Evolutionary conservation across 179 eudicot genomes (phyloP), one percentile per base, ranked within the genome.

Genomic region (Corrigiola litoralis): DNA sequence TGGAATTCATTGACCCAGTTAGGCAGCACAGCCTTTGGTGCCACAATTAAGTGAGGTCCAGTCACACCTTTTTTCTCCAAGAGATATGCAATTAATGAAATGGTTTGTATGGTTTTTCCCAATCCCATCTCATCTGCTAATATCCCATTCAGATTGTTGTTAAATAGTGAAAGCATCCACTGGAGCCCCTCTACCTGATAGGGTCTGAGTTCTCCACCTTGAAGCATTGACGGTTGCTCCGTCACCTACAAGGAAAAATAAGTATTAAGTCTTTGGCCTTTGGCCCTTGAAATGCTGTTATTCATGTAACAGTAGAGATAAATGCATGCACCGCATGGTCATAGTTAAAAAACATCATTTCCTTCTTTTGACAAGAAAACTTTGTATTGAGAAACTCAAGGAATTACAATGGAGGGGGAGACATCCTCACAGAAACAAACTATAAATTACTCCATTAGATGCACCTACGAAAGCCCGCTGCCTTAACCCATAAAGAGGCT

Each of bases 101-200:
- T 95, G 60, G 96, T 91, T 79, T 95, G 99, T 52, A 95, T 95
- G 59, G 99, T 95, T 79, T 95, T 95, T 23, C 99, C 99, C 71
- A 95, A 71, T 53, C 99, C 99, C 99, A 95, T 95, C 77, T 95
- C 99, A 84, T 95, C 99, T 4, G 99, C 99, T 74, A 95, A 83
- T 63, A 95, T 95, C 61, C 99, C 99, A 73, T 95, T 95, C 36
- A 95, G 78, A 77, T 95, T 95, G 82, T 95, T 95, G 68, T 95
- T 95, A 72, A 88, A 95, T 72, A 95, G 69, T 38, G 99, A 95
- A 63, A 95, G 69, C 99, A 95, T 95, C 99, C 99, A 95, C 57
- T 95, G 99, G 48, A 95, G 96, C 73, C 99, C 99, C 80, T 95
- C 99, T 55, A 95, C 16, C 82, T 95, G 99, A 75, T 95, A 95